Conservation (phyloP, 768 basidiomycete genomes). For the Pulveroboletus ravenelii region DNA sequence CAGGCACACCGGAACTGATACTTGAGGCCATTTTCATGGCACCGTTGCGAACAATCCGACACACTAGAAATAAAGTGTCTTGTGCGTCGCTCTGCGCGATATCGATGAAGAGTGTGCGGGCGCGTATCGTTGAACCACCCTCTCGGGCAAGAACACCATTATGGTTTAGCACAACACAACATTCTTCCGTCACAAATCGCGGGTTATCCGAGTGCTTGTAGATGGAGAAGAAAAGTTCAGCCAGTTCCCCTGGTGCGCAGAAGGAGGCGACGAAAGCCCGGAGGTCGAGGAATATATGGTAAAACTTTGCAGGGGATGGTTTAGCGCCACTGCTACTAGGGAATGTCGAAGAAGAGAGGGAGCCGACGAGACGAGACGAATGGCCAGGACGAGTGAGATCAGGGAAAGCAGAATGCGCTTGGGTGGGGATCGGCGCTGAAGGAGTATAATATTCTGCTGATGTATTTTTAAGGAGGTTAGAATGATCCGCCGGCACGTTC, state of each 20-base stretch:
- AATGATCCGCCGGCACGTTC: slow-evolving; percentile 44
- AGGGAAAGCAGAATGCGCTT: slow-evolving; percentile 68
- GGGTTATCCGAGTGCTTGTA: slow-evolving; percentile 73
- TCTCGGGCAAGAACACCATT: slow-evolving; percentile 85
- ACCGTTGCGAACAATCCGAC: slow-evolving; percentile 85
- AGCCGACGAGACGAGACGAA: slow-evolving; percentile 33
- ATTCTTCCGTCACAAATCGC: slow-evolving; percentile 92
- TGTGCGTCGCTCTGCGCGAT: slow-evolving; percentile 82
- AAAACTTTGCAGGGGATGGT: slow-evolving; percentile 63
- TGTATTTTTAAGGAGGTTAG: slow-evolving; percentile 28
- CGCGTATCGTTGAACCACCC: slow-evolving; percentile 50
- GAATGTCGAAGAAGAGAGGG: slow-evolving; percentile 25
- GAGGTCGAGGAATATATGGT: slow-evolving; percentile 86
- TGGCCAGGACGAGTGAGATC: slow-evolving; percentile 37
- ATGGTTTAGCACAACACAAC: slow-evolving; percentile 83
- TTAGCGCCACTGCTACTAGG: slow-evolving; percentile 17
- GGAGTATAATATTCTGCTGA: slow-evolving; percentile 42
- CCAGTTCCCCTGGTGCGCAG: slow-evolving; percentile 87
- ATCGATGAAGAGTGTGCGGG: slow-evolving; percentile 87
- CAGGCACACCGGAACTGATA: slow-evolving; percentile 43
- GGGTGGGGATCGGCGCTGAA: slow-evolving; percentile 49
- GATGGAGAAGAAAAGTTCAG: slow-evolving; percentile 90
- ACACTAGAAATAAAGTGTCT: slow-evolving; percentile 85
- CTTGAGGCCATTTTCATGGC: slow-evolving; percentile 68
- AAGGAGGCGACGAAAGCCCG: slow-evolving; percentile 89